phyloP scores from a whole-genome alignment of 257 asterid species.

The Echites panduratus region DNA sequence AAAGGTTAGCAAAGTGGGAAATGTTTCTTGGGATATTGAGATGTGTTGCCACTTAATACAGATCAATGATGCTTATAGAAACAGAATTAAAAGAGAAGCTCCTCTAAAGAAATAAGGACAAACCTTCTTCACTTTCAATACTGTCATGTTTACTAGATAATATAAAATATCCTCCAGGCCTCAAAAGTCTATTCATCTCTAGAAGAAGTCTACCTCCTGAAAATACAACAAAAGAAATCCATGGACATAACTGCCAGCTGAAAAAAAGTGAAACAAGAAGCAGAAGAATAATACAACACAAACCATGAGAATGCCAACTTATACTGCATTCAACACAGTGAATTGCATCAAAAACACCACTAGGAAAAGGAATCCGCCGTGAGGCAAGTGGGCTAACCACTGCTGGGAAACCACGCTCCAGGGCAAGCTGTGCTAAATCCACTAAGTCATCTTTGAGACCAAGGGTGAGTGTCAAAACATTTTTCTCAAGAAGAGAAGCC shows the following conservation, averaged over 20 bases:
- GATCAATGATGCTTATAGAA: background rate
- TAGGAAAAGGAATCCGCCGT: slow-evolving; percentile 83
- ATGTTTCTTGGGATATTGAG: background rate
- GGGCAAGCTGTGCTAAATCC: slow-evolving; percentile 81
- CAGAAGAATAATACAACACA: slow-evolving; percentile 19
- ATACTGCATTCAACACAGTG: slow-evolving; percentile 77
- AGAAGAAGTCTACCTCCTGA: slow-evolving; percentile 87
- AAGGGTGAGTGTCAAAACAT: slow-evolving; percentile 65
- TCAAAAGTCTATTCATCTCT: slow-evolving; percentile 87
- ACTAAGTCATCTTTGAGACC: slow-evolving; percentile 86
- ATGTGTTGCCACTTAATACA: background rate
- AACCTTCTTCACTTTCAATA: slow-evolving; percentile 91
- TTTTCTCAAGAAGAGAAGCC: slow-evolving; percentile 67
- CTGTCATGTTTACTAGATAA: slow-evolving; percentile 65
- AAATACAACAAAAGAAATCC: slow-evolving; percentile 14
- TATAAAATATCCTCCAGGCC: slow-evolving; percentile 95
- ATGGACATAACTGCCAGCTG: background rate
- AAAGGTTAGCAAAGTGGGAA: background rate
- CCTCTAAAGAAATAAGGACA: slow-evolving; percentile 20
- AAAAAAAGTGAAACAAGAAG: slow-evolving; percentile 17
- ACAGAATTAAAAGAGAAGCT: background rate
- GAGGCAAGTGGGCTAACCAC: slow-evolving; percentile 65
- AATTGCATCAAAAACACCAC: slow-evolving; percentile 87
- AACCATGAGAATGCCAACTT: slow-evolving; percentile 87
- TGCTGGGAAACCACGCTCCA: slow-evolving; percentile 94